phyloP scores from a whole-genome alignment of 208 protist species.

The Crithidia mellificae region DNA sequence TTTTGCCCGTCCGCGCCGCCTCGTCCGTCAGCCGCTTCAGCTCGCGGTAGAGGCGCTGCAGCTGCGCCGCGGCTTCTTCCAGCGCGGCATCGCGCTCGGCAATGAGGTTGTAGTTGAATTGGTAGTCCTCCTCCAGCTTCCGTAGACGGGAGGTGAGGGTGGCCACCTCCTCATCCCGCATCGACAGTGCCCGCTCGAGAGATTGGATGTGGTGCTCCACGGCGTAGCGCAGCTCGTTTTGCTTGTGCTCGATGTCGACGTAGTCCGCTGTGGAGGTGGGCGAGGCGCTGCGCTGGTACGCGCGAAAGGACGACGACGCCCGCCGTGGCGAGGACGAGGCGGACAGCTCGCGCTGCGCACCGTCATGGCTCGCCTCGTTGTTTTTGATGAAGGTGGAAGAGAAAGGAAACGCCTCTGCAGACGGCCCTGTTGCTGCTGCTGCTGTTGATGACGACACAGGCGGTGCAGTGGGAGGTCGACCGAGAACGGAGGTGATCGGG shows the following conservation, averaged over 20 bases:
- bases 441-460: neutral
- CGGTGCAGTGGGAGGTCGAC: constrained; percentile 30
- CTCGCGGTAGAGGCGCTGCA: constrained; percentile 80
- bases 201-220: constrained; percentile 74
- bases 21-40: constrained; percentile 60
- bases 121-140: constrained; percentile 87
- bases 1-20: constrained; percentile 34
- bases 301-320: constrained; percentile 4
- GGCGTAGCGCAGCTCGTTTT: constrained; percentile 76
- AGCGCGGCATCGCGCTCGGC: constrained; percentile 81
- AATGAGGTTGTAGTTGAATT: constrained; percentile 91
- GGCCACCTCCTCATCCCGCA: constrained; percentile 71
- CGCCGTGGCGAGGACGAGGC: constrained; percentile 14
- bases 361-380: neutral
- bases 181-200: constrained; percentile 59
- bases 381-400: no score
- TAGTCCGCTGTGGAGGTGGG: constrained; percentile 52
- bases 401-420: neutral
- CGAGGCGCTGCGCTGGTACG: constrained; percentile 16
- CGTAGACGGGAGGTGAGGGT: constrained; percentile 56
- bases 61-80: constrained; percentile 76
- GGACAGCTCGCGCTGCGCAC: constrained; percentile 3
- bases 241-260: constrained; percentile 82
- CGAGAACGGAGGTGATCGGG: constrained; percentile 30
- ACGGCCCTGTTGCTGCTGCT: neutral